These are phyloP conservation scores for Scytalidium sp. DNA, from an alignment of 2,329 filamentous ascomycete species.

Conservation along the genomic window DNA sequence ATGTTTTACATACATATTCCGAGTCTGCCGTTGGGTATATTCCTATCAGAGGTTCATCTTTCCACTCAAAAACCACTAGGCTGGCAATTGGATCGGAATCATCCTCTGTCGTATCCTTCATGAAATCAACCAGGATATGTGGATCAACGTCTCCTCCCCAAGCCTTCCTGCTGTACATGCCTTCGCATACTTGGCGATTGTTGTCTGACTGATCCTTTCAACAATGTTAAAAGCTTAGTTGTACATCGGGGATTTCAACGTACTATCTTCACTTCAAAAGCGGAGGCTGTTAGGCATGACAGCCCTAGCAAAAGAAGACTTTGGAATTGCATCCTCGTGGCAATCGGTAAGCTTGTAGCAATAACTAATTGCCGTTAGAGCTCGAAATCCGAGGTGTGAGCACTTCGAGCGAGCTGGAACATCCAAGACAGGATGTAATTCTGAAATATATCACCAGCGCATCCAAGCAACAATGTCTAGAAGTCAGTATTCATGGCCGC, in stretches of 20 bases:
- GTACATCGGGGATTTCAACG: conserved; percentile 14
- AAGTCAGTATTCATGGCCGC: background rate
- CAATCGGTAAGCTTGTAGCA: conserved; percentile 26
- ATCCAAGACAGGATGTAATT: background rate
- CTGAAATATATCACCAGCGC: background rate
- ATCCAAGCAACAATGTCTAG: background rate
- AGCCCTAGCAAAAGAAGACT: conserved; percentile 49
- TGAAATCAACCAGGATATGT: conserved; percentile 82
- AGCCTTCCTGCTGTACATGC: conserved; percentile 88
- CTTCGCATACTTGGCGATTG: conserved; percentile 77
- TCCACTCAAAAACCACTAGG: conserved; percentile 92
- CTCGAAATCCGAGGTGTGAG: background rate
- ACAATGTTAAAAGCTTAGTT: conserved; percentile 10
- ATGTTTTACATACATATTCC: conserved; percentile 43
- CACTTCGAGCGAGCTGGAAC: background rate
- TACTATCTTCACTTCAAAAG: conserved; percentile 59
- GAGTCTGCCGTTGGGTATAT: conserved; percentile 54
- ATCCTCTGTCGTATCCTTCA: conserved; percentile 54
- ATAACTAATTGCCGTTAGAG: background rate
- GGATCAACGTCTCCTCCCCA: conserved; percentile 90
- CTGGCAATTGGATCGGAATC: conserved; percentile 74
- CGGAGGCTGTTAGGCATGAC: conserved; percentile 51
- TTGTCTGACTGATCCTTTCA: conserved; percentile 70
- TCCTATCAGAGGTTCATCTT: conserved; percentile 77
- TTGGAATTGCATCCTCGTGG: conserved; percentile 54